Conservation (phyloP, 2,329 filamentous ascomycete species). For the Colletotrichum sp. region DNA sequence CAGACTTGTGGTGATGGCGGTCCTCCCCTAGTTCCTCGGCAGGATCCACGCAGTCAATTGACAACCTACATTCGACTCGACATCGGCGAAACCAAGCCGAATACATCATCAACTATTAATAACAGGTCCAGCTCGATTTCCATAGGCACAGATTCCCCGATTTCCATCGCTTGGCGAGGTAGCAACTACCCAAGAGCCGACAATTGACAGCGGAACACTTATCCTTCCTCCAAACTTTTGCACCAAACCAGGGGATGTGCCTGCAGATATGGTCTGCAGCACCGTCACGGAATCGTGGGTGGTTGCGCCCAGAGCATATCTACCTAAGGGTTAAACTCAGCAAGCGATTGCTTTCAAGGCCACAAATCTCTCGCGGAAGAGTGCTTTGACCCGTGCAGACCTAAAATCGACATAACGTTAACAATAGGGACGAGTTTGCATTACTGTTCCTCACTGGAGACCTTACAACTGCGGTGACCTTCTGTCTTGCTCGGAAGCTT, state of each 20-base stretch:
- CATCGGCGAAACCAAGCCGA: not conserved
- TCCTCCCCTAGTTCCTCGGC: not conserved
- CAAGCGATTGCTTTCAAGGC: not conserved
- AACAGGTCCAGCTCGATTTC: not conserved
- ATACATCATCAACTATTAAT: not conserved
- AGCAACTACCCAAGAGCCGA: not conserved
- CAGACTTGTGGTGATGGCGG: not conserved
- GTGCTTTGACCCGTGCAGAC: not conserved
- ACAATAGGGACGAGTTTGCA: too few species aligned
- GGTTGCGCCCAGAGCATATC: not conserved
- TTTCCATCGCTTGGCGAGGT: not conserved
- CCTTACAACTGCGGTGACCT: rapidly evolving
- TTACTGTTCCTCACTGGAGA: not conserved
- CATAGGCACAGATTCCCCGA: not conserved
- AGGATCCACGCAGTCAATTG: not conserved
- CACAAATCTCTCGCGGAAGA: rapidly evolving
- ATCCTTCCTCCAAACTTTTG: not conserved
- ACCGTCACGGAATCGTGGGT: not conserved
- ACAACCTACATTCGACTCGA: not conserved
- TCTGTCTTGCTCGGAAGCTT: not conserved
- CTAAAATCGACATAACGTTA: not conserved
- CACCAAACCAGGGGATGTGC: not conserved
- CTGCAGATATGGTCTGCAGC: not conserved
- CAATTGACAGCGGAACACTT: not conserved
- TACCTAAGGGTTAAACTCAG: rapidly evolving